Evolutionary conservation across 2,329 filamentous ascomycete species (phyloP), one percentile per base, ranked within the genome.

Genomic region (Fusarium buxicola): DNA sequence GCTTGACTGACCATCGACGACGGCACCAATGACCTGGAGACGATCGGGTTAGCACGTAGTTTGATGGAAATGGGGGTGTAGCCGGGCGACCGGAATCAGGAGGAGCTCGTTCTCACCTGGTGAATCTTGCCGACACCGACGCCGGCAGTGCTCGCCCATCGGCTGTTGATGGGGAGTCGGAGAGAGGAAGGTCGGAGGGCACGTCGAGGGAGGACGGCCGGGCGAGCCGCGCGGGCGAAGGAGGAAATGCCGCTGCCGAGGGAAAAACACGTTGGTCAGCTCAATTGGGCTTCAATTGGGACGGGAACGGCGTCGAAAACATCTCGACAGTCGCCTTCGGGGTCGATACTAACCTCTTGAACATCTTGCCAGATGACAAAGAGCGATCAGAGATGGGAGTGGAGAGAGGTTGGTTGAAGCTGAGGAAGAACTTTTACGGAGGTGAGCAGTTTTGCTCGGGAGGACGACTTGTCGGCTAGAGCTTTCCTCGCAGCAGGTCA

Each of bases 1-100:
- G 60, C 61, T 74, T 67, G 47, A 86, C 91, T 84, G 86, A 96
- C 92, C 93, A 84, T 98, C 95, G 75, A 98, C 95, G 80, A 98
- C 94, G 85, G 95, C 94, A 91, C 95, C 94, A 84, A 97, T 97
- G 81, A 97, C 94, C 84, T 93, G 83, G 78, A 87, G 46, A 36
- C 16, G 60, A n/a, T 66, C 54, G 48, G 45, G 63, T 70, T 70
- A 70, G 65, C 56, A 56, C 40, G 41, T 45, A 40, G 65, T 58
- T 59, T 46, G 47, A 44, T 47, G 43, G 27, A 34, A 38, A 15
- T 65, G 49, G 40, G 28, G 60, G 47, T 47, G n/a, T 25, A 51
- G 30, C 46, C 58, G 69, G 68, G 64, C 64, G 62, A 70, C 66
- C 67, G 65, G 65, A 69, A 62, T 59, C 46, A 34, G 27, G 50